phyloP scores from a whole-genome alignment of 495 filamentous ascomycete species.

The Penicillium odoratum region DNA sequence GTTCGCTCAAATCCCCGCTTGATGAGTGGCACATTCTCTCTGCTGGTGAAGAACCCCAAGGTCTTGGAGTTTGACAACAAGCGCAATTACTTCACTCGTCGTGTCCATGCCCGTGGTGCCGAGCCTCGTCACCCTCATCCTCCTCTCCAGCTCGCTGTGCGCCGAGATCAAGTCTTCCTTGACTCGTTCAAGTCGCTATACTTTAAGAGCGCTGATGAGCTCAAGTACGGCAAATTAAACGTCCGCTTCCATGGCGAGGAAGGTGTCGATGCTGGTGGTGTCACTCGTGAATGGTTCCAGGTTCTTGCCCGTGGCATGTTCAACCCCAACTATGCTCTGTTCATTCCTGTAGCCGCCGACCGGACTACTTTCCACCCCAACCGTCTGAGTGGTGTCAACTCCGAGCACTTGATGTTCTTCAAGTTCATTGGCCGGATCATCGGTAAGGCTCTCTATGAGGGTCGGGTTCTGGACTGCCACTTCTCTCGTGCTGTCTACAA shows the following conservation, averaged over 20 bases:
- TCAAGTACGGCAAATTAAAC: slow-evolving; percentile 97
- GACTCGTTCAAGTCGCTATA: slow-evolving; percentile 96
- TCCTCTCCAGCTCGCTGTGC: slow-evolving; percentile 83
- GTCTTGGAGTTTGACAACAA: slow-evolving; percentile 99
- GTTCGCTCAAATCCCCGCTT: slow-evolving; percentile 95
- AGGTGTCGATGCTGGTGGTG: slow-evolving; percentile 95
- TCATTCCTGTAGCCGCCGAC: slow-evolving; percentile 95
- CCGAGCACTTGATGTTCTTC: slow-evolving; percentile 97
- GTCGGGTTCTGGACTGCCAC: slow-evolving; percentile 94
- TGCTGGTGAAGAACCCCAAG: slow-evolving; percentile 97
- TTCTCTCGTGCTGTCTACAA: slow-evolving; percentile 99
- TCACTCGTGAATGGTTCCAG: slow-evolving; percentile 99
- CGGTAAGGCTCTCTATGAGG: slow-evolving; percentile 97
- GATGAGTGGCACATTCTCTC: slow-evolving; percentile 96
- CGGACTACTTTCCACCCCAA: slow-evolving; percentile 99
- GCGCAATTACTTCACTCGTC: slow-evolving; percentile 96
- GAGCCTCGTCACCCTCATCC: slow-evolving; percentile 67
- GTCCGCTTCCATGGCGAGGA: slow-evolving; percentile 98
- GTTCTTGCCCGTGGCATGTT: slow-evolving; percentile 98
- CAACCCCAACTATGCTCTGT: slow-evolving; percentile 95
- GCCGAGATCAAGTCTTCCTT: slow-evolving; percentile 94
- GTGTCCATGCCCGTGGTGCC: slow-evolving; percentile 73
- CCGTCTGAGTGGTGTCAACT: slow-evolving; percentile 86
- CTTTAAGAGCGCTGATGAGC: slow-evolving; percentile 91
- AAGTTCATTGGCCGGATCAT: slow-evolving; percentile 99